phyloP scores from a whole-genome alignment of 768 basidiomycete species.

The Pulveroboletus sp. region DNA sequence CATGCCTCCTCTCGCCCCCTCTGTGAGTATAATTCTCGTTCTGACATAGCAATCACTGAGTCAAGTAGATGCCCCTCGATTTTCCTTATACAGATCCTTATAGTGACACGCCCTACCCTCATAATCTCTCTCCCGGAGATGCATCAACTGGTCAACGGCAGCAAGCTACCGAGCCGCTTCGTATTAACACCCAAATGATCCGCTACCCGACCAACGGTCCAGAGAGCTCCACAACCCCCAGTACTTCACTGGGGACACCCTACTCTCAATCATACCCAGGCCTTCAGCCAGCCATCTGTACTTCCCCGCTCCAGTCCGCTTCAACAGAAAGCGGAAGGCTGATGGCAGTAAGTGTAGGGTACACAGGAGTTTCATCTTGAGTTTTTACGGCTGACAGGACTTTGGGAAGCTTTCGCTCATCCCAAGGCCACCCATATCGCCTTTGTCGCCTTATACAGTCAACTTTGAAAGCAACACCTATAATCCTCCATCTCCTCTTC shows the following conservation, averaged over 20 bases:
- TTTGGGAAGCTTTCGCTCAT: constrained; percentile 4
- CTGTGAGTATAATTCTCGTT: constrained; percentile 12
- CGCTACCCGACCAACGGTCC: constrained; percentile 4
- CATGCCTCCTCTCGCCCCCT: neutral
- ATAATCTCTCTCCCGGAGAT: neutral
- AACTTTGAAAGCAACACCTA: neutral
- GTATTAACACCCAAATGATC: constrained; percentile 17
- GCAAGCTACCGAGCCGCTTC: constrained; percentile 11
- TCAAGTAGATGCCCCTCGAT: constrained; percentile 2
- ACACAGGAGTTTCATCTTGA: neutral
- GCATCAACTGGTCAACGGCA: constrained; percentile 2
- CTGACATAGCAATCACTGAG: constrained; percentile 1
- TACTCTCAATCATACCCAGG: neutral
- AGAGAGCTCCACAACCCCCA: constrained; percentile 16
- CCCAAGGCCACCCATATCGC: constrained; percentile 11
- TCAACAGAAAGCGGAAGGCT: neutral
- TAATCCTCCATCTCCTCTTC: neutral
- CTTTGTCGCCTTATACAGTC: constrained; percentile 1
- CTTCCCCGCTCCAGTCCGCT: constrained; percentile 11
- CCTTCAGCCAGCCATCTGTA: constrained; percentile 1
- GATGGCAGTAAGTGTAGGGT: constrained; percentile 9
- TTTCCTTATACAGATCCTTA: neutral
- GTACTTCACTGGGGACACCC: constrained; percentile 10
- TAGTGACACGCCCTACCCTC: neutral
- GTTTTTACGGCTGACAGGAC: constrained; percentile 10